A percentile compares a stretch with the other conserved stretches of the same genome.
phyloP scores from a whole-genome alignment of 2,329 filamentous ascomycete species.

The Cladosporium sp. region DNA sequence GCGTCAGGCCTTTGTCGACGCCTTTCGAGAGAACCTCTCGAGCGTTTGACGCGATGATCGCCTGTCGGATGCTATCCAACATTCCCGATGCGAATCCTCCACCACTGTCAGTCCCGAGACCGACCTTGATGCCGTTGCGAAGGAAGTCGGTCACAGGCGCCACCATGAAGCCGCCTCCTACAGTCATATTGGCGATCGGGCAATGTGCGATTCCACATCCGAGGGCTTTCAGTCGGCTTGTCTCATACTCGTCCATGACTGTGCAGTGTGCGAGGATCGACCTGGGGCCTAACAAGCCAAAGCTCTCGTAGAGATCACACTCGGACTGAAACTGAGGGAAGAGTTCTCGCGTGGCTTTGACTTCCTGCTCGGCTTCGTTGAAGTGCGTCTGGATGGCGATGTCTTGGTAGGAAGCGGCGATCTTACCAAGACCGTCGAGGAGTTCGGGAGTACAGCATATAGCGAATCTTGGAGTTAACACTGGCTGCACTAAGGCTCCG shows the following conservation, averaged over 20 bases:
- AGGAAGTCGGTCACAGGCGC: constrained; percentile 60
- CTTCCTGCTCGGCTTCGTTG: constrained; percentile 65
- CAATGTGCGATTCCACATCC: constrained; percentile 65
- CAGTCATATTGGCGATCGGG: constrained; percentile 65
- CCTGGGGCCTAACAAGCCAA: constrained; percentile 55
- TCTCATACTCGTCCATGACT: constrained; percentile 61
- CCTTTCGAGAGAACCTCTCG: constrained; percentile 55
- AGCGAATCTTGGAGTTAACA: constrained; percentile 55
- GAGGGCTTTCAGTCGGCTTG: constrained; percentile 48
- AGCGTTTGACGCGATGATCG: constrained; percentile 13
- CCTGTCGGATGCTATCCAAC: constrained; percentile 55
- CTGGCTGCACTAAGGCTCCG: constrained; percentile 33
- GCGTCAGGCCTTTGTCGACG: constrained; percentile 39
- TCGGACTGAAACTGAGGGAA: constrained; percentile 52
- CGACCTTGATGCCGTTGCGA: constrained; percentile 62
- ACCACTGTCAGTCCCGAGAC: constrained; percentile 65
- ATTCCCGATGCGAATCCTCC: constrained; percentile 65
- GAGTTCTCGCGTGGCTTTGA: constrained; percentile 55
- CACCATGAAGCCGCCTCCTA: constrained; percentile 57
- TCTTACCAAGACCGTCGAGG: constrained; percentile 57
- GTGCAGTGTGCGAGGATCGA: constrained; percentile 70
- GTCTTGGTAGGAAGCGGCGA: constrained; percentile 50
- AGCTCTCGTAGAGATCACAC: constrained; percentile 61
- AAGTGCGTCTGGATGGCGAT: constrained; percentile 68
- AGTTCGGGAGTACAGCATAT: constrained; percentile 61